phyloP scores from a whole-genome alignment of 768 basidiomycete genomes.

The Kwoniella dendrophila region DNA sequence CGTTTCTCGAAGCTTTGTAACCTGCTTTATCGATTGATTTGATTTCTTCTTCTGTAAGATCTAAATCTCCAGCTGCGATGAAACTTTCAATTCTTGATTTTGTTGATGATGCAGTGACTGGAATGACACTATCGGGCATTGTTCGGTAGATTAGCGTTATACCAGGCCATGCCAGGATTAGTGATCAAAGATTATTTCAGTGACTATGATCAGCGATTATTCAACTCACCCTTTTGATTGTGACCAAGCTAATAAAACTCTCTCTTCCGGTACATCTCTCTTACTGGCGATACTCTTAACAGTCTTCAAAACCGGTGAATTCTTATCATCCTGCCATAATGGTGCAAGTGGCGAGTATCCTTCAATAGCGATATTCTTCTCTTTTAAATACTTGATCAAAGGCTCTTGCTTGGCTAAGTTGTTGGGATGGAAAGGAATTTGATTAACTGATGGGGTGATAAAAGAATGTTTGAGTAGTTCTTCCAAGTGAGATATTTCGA shows the following conservation, averaged over 20 bases:
- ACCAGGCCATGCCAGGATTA: not conserved
- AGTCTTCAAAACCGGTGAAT: slow-evolving; percentile 22
- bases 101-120: slow-evolving; percentile 30
- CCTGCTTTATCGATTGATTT: slow-evolving; percentile 52
- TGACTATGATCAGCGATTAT: too few relatives aligned
- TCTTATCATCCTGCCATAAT: slow-evolving; percentile 8
- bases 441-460: slow-evolving; percentile 40
- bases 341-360: slow-evolving; percentile 33
- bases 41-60: slow-evolving; percentile 42
- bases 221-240: slow-evolving; percentile 36
- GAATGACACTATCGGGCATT: too few relatives aligned
- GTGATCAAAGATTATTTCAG: not conserved
- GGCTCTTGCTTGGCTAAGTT: slow-evolving; percentile 9
- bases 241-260: slow-evolving; percentile 38
- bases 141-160: slow-evolving; percentile 12
- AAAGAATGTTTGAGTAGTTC: slow-evolving; percentile 15
- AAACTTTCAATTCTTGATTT: slow-evolving; percentile 24
- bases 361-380: slow-evolving; percentile 30
- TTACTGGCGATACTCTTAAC: slow-evolving; percentile 24
- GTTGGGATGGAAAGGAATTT: slow-evolving; percentile 37
- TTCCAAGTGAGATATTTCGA: slow-evolving; percentile 29
- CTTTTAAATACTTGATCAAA: slow-evolving; percentile 22
- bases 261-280: slow-evolving; percentile 25
- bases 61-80: slow-evolving; percentile 28
- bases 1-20: slow-evolving; percentile 25